Base-by-base conservation (phyloP, 179 eudicot species). In the Patellifolia procumbens region DNA sequence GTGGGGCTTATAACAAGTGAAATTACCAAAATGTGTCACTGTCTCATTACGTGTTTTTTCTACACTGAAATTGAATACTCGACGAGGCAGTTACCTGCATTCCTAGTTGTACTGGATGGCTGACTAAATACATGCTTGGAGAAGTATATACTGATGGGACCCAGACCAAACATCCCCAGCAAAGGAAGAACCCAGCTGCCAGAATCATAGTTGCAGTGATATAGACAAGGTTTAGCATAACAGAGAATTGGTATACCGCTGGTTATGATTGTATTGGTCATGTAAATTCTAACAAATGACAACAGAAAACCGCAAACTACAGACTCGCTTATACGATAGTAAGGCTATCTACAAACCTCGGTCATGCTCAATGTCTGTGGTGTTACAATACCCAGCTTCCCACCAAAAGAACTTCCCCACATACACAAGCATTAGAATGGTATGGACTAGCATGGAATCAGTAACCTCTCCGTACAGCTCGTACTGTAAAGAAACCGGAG, bases 81-180 rank as follows among this genome's bases (percentile, higher is more conserved):
- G n/a, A n/a, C n/a, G n/a, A n/a, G n/a, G n/a, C n/a, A n/a, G n/a
- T n/a, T n/a, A n/a, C n/a, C n/a, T n/a, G n/a, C n/a, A n/a, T n/a
- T n/a, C n/a, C n/a, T n/a, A n/a, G n/a, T 64, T 91, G 83, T 74
- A 93, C 92, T 49, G 97, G 98, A 72, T 93, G 98, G 85, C 90
- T 93, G 74, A 95, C 98, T 24, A 95, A 86, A 85, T 95, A 95
- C 96, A 95, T 91, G 80, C 99, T 97, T 15, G 99, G 97, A 74
- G 97, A 95, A 72, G 99, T 95, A 81, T 95, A 95, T 19, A 95
- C 51, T 39, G 93, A 90, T 61, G 99, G 99, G 45, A 95, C 94
- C 95, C 97, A 95, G 9, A 93, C 99, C 92, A 95, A 90, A 83
- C 99, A 95, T 82, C 99, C 99, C 99, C 99, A 95, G 80, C 99